These are phyloP conservation scores for Maudiozyma turicensis DNA, from an alignment of 805 yeast genomes.

Conservation along the genomic window DNA sequence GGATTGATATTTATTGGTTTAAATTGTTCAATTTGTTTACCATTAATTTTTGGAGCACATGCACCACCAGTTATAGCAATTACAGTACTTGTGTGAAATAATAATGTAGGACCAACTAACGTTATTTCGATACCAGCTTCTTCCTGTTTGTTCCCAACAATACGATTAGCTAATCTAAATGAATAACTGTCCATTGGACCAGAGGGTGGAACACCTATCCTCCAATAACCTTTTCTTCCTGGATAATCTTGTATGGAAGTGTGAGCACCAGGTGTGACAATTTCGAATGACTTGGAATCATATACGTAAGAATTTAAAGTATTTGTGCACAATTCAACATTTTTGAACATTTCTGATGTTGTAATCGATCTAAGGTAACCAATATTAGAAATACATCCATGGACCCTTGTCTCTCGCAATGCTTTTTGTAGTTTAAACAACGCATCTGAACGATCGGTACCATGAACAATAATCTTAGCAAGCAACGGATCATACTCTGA, in stretches of 20 bases:
- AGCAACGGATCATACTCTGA: conserved; percentile 95
- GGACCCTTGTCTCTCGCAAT: conserved; percentile 72
- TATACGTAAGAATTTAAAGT: conserved; percentile 75
- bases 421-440: conserved; percentile 68
- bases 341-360: conserved; percentile 71
- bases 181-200: conserved; percentile 97
- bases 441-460: conserved; percentile 80
- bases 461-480: conserved; percentile 94
- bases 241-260: conserved; percentile 96
- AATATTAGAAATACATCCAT: conserved; percentile 82
- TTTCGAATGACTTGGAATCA: conserved; percentile 75
- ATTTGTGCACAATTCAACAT: conserved; percentile 79
- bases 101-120: conserved; percentile 72
- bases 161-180: conserved; percentile 78
- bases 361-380: conserved; percentile 86
- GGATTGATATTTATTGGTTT: conserved; percentile 58
- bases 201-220: conserved; percentile 89
- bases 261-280: conserved; percentile 83
- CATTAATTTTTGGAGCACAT: conserved; percentile 59
- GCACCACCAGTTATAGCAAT: conserved; percentile 85
- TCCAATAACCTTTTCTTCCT: conserved; percentile 65
- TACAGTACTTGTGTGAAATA: conserved; percentile 73
- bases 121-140: conserved; percentile 92
- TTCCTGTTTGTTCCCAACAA: conserved; percentile 74
- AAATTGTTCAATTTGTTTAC: conserved; percentile 48